phyloP scores from a whole-genome alignment of 1,284 basidiomycete species.

The Cerioporus squamosus region DNA sequence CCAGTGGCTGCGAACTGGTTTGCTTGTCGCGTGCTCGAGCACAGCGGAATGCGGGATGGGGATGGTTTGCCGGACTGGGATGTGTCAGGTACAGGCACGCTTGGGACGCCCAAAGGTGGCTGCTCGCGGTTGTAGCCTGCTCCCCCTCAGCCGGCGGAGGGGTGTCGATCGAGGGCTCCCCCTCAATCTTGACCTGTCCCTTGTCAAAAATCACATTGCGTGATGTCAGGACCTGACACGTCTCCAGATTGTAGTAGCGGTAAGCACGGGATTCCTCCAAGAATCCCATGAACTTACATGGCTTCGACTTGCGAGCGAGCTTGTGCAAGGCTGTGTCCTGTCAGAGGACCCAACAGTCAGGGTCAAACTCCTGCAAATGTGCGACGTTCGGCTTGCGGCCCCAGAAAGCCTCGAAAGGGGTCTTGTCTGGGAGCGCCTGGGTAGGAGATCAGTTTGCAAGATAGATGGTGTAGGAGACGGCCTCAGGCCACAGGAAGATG shows the following conservation, averaged over 20 bases:
- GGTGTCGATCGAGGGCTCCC: background rate
- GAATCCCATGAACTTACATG: conserved; percentile 28
- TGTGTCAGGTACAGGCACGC: background rate
- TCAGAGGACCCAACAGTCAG: conserved; percentile 24
- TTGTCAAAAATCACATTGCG: conserved; percentile 31
- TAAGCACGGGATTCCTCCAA: conserved; percentile 20
- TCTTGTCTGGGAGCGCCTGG: conserved; percentile 7
- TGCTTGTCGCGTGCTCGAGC: background rate
- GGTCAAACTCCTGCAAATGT: conserved; percentile 31
- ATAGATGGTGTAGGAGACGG: conserved; percentile 17
- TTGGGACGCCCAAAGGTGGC: background rate
- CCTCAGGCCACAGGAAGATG: conserved; percentile 28
- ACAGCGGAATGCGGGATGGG: conserved; percentile 1
- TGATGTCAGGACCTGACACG: conserved; percentile 20
- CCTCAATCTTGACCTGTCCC: background rate
- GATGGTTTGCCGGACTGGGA: background rate
- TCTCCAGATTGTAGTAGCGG: conserved; percentile 23
- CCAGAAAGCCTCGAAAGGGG: conserved; percentile 28
- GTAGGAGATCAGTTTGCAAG: conserved; percentile 28
- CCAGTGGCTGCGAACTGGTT: too few relatives aligned
- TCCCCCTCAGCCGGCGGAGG: background rate
- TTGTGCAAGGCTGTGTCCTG: conserved; percentile 15
- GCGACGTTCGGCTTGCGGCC: conserved; percentile 28
- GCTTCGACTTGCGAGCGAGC: conserved; percentile 23
- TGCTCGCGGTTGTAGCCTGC: background rate